These are phyloP conservation scores for Hyphopichia khmerensis DNA, from an alignment of 1,139 yeast species.

Conservation along the genomic window DNA sequence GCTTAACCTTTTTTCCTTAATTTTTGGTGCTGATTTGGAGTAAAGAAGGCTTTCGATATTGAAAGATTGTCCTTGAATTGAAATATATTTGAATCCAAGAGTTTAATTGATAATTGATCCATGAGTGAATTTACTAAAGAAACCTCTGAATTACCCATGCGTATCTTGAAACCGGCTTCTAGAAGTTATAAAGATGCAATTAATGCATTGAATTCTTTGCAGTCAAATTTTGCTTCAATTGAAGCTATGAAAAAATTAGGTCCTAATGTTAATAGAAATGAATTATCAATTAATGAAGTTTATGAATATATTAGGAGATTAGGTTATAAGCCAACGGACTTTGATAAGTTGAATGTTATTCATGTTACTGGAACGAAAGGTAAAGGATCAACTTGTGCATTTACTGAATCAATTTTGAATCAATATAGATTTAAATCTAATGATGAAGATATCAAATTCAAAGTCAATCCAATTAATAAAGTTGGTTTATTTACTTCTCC, in stretches of 20 bases:
- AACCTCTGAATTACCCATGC: slow-evolving; percentile 10
- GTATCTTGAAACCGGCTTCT: slow-evolving; percentile 12
- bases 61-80: too few species aligned
- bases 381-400: slow-evolving; percentile 97
- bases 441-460: slow-evolving; percentile 5
- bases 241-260: slow-evolving; percentile 80
- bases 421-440: slow-evolving; percentile 43
- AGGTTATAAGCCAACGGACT: slow-evolving; percentile 72
- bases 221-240: slow-evolving; percentile 86
- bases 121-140: background rate
- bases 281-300: slow-evolving; percentile 80
- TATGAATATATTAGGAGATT: slow-evolving; percentile 85
- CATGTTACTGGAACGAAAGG: slow-evolving; percentile 99
- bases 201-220: slow-evolving; percentile 78
- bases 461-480: slow-evolving; percentile 38
- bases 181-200: slow-evolving; percentile 70
- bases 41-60: too few species aligned
- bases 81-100: too few species aligned
- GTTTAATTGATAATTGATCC: too few species aligned
- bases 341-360: slow-evolving; percentile 71
- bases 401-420: slow-evolving; percentile 73
- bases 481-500: slow-evolving; percentile 95
- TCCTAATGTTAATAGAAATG: slow-evolving; percentile 57
- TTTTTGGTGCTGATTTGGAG: too few species aligned
- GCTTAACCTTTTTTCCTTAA: too few species aligned